Evolutionary conservation across 2,329 filamentous ascomycete species (phyloP), one percentile per base, ranked within the genome.

Genomic region (Aureobasidium subglaciale): DNA sequence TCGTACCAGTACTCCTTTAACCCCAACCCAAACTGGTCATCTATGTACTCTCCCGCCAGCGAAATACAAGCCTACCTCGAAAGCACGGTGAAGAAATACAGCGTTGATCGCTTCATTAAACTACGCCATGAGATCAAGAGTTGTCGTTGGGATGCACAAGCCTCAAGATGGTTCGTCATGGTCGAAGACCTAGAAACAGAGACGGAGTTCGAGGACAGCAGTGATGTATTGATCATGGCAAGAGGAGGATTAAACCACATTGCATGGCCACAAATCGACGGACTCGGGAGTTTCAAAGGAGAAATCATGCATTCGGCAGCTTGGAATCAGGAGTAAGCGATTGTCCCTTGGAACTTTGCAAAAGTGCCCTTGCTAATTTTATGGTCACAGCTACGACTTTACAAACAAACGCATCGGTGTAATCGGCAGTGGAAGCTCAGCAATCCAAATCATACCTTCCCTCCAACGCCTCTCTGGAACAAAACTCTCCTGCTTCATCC

Each of bases 241-340:
- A 66, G 68, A 5, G 78, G 78, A 11, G 72, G 79, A 18, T 65
- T 81, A 32, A 79, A 80, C 61, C 75, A 75, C 58, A 78, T 73
- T 67, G 69, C 71, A 50, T 78, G 75, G 72, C 80, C 81, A 1
- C 71, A 74, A 16, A 74, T 83, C 20, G 71, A 75, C 0, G 81
- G 80, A 0, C 59, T 78, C 0, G 60, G 73, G 2, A 68, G 67
- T n/a, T 85, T 82, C 67, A 66, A 73, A 50, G 81, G 81, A 8
- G 63, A 67, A 7, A 65, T 82, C 4, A 71, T 82, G 40, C 81
- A 85, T 62, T 78, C 78, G 0, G 76, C 81, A 1, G 70, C 73
- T 34, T 85, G 80, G 80, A 74, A 79, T 1, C 65, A 76, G 5
- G 71, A 74, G 46, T 60, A 42, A 32, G 56, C 22, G 27, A 15